Conservation (phyloP, 2,329 filamentous ascomycete genomes). For the Ploettnerulaceae sp. region DNA sequence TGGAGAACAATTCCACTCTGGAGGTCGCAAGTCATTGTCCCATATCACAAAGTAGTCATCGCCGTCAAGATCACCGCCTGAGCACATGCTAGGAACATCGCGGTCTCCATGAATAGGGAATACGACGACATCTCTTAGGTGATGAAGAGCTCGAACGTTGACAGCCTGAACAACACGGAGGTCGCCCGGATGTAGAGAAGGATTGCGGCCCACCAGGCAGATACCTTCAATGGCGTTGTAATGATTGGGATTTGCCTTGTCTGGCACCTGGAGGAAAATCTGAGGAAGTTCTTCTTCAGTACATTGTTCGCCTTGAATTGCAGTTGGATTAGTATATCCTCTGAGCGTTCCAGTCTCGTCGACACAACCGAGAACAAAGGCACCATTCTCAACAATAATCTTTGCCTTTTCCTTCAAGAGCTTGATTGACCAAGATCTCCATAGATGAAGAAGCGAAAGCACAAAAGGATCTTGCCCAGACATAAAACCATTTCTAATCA, state of each 20-base stretch:
- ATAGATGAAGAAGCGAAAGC: conserved; percentile 71
- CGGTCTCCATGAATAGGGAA: conserved; percentile 79
- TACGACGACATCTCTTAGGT: conserved; percentile 81
- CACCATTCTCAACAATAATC: conserved; percentile 75
- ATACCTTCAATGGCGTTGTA: conserved; percentile 67
- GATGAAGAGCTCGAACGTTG: conserved; percentile 64
- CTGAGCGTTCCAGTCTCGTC: conserved; percentile 76
- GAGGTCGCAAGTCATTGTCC: conserved; percentile 70
- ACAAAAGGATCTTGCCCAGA: conserved; percentile 71
- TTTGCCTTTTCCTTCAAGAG: conserved; percentile 88
- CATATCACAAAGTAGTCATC: conserved; percentile 95
- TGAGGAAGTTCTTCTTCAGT: conserved; percentile 60
- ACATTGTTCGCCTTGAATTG: conserved; percentile 34
- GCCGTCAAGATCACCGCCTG: conserved; percentile 90
- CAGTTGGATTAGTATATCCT: conserved; percentile 57
- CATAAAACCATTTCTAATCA: conserved; percentile 80
- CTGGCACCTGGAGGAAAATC: conserved; percentile 81
- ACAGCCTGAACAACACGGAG: conserved; percentile 83
- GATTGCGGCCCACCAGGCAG: conserved; percentile 85
- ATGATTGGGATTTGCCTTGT: conserved; percentile 44
- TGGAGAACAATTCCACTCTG: conserved; percentile 63
- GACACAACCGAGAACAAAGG: conserved; percentile 81
- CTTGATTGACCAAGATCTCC: conserved; percentile 86
- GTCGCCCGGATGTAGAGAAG: conserved; percentile 89
- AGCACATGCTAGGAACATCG: conserved; percentile 89